phyloP scores from a whole-genome alignment of 257 asterid species.

The Fraxinus anomala region DNA sequence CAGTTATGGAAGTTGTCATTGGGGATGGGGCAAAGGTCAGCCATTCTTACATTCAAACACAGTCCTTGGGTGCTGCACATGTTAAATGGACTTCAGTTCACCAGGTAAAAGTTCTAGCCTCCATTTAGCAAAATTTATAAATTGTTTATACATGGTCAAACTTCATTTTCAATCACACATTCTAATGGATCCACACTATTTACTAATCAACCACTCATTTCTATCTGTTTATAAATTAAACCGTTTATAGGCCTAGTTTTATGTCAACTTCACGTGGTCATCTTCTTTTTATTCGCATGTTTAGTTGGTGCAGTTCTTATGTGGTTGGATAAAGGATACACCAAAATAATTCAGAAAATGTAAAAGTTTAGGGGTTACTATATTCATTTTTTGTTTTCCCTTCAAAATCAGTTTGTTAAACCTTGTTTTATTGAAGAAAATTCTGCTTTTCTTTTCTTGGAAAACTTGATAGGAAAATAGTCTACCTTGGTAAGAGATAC shows the following conservation, averaged over 20 bases:
- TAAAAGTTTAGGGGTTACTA: background rate
- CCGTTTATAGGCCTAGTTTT: background rate
- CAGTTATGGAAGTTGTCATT: constrained; percentile 68
- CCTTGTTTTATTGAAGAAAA: too few species aligned
- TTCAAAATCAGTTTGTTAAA: background rate
- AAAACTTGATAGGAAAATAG: background rate
- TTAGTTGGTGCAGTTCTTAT: background rate
- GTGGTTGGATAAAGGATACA: background rate
- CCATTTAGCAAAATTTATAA: too few species aligned
- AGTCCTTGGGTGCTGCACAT: constrained; percentile 78
- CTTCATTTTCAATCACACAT: too few species aligned
- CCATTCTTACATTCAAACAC: constrained; percentile 80
- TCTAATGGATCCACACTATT: too few species aligned
- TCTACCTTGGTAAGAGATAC: background rate
- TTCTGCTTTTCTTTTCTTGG: background rate
- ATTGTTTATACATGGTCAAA: too few species aligned
- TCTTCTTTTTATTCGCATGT: background rate
- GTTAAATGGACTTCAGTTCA: constrained; percentile 88
- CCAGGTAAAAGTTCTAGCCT: constrained; percentile 52
- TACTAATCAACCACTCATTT: too few species aligned
- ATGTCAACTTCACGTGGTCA: constrained; percentile 20
- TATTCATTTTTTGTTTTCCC: background rate
- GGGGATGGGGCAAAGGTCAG: constrained; percentile 77
- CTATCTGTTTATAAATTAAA: too few species aligned
- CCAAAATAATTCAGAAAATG: background rate